Evolutionary conservation across 2,329 filamentous ascomycete genomes (phyloP), one percentile per base, ranked within the genome.

Genomic region (Trichoderma sp.): DNA sequence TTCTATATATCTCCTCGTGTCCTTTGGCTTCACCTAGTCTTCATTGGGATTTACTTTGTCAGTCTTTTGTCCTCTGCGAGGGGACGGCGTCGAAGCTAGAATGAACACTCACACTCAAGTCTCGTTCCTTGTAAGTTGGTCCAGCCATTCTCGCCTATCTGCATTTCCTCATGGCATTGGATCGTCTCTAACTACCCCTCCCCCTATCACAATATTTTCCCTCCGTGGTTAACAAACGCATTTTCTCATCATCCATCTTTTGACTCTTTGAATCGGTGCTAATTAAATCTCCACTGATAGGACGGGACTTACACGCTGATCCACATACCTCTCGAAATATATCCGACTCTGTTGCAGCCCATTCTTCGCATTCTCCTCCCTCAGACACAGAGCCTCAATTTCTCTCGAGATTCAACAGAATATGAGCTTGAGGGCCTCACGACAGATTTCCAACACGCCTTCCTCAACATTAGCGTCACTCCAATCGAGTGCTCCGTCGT

Each of bases 401-500:
- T 74, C 75, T 79, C 71, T 69, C 70, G 69, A 68, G 77, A 78
- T 64, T 77, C 77, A 26, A 75, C 79, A 60, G 76, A 81, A 70
- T 76, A 77, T 59, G 76, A 78, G 54, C 76, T 83, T 55, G 82
- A 84, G 70, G 85, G 83, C 21, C 79, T 86, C 54, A 84, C 82
- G 4, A 71, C 80, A 54, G 84, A 86, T 71, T 81, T 83, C 71
- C 85, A 66, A 76, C 91, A 96, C 79, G 89, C 89, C 55, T 98
- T 99, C 79, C 86, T 97, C 78, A 98, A 98, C 79, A 89, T 99
- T 73, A 96, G 93, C 71, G 87, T 98, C 75, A 98, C 94, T 0
- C 93, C 94, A 0, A 87, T 97, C 67, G 96, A 97, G 80, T 97
- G 93, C 81, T 97, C 94, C 4, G 87, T 99, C 64, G 93, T 97